Conservation (phyloP, 768 basidiomycete genomes). For the Peribolospora kevripleyi region DNA sequence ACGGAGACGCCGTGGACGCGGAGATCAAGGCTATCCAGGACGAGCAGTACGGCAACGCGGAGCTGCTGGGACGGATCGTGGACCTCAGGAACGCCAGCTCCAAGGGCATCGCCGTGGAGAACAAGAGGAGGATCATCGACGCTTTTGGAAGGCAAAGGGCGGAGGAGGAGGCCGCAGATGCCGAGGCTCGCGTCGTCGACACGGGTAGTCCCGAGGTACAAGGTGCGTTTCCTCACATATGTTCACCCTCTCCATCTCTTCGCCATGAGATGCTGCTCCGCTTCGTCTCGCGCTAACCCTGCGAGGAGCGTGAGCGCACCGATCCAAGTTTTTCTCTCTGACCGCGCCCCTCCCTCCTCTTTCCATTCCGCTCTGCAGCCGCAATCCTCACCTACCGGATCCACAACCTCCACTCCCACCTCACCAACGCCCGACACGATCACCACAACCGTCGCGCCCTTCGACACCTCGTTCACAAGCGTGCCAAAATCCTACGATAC, state of each 20-base stretch:
- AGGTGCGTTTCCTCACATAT: constrained; percentile 29
- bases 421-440: constrained; percentile 40
- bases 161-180: constrained; percentile 14
- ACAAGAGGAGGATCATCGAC: constrained; percentile 47
- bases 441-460: constrained; percentile 48
- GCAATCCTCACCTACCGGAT: constrained; percentile 70
- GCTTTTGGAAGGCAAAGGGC: constrained; percentile 51
- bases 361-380: constrained; percentile 27
- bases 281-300: neutral
- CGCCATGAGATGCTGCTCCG: neutral
- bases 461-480: constrained; percentile 49
- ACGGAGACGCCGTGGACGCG: constrained; percentile 10
- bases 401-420: constrained; percentile 53
- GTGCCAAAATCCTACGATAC: constrained; percentile 62
- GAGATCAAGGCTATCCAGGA: constrained; percentile 18
- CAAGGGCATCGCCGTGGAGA: constrained; percentile 63
- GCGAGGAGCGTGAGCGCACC: neutral
- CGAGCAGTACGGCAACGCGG: constrained; percentile 15
- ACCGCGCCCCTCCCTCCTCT: neutral
- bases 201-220: constrained; percentile 73
- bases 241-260: neutral
- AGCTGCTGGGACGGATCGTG: constrained; percentile 38
- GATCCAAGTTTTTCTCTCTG: neutral
- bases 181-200: constrained; percentile 20
- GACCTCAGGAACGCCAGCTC: constrained; percentile 77